A percentile compares a stretch with the other conserved stretches of the same genome.
phyloP scores from a whole-genome alignment of 2,329 filamentous ascomycete genomes.

The Chaetomiaceae sp. region DNA sequence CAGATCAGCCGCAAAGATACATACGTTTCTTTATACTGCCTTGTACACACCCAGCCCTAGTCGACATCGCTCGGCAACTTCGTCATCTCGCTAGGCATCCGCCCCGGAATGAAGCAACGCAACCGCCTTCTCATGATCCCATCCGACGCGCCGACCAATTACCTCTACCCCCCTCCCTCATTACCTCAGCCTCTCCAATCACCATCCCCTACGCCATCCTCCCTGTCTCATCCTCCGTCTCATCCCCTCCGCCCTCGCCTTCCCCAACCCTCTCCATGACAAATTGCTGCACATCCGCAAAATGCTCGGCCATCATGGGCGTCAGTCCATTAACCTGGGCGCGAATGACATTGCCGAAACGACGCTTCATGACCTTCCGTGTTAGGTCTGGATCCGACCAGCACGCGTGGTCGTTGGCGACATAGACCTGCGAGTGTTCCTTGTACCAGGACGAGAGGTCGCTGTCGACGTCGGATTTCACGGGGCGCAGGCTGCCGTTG shows the following conservation, averaged over 20 bases:
- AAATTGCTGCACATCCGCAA: slow-evolving; percentile 49
- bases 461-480: slow-evolving; percentile 74
- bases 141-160: no score
- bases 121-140: no score
- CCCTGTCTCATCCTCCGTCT: slow-evolving; percentile 44
- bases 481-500: slow-evolving; percentile 67
- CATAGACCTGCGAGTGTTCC: slow-evolving; percentile 72
- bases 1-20: no score
- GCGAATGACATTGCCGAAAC: slow-evolving; percentile 55
- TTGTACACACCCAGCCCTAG: no score
- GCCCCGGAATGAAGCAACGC: no score
- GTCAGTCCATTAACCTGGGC: slow-evolving; percentile 47
- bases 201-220: background rate
- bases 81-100: background rate
- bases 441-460: slow-evolving; percentile 77
- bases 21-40: no score
- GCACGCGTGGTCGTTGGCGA: slow-evolving; percentile 68
- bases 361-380: slow-evolving; percentile 55
- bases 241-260: slow-evolving; percentile 37
- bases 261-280: slow-evolving; percentile 39
- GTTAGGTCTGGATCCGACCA: slow-evolving; percentile 63
- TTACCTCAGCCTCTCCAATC: background rate
- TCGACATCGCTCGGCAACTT: no score
- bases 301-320: slow-evolving; percentile 55
- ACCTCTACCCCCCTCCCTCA: background rate